Evolutionary conservation across 495 filamentous ascomycete species (phyloP).

Genomic region (Lasiosphaeriaceae sp.): DNA sequence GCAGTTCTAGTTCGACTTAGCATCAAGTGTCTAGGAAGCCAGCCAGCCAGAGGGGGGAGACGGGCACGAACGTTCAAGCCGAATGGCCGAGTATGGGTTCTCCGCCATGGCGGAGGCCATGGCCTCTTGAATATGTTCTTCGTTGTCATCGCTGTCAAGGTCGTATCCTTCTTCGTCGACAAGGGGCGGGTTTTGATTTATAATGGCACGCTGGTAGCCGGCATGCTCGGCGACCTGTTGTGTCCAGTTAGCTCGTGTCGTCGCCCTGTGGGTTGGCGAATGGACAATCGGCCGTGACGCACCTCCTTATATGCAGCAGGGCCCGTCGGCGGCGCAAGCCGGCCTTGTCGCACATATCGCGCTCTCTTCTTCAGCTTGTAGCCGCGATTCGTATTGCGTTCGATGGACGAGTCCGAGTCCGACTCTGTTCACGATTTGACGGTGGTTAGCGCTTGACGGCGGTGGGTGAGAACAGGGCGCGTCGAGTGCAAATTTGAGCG

Average conservation of each 20-base stretch:
- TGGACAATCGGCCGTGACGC: slow-evolving; percentile 16
- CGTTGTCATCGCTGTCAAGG: slow-evolving; percentile 76
- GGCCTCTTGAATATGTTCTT: slow-evolving; percentile 57
- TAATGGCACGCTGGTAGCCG: slow-evolving; percentile 78
- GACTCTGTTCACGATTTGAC: slow-evolving; percentile 52
- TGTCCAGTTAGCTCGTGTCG: slow-evolving; percentile 3
- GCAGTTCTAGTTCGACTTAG: slow-evolving; percentile 55
- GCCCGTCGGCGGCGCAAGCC: slow-evolving; percentile 63
- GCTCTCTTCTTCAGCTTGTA: slow-evolving; percentile 87
- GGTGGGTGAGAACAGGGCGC: not conserved
- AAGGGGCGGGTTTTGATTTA: slow-evolving; percentile 66
- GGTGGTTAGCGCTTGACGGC: slow-evolving; percentile 6
- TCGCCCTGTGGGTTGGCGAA: not conserved
- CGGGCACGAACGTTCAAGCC: slow-evolving; percentile 67
- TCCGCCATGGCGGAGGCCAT: slow-evolving; percentile 67
- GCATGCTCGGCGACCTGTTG: slow-evolving; percentile 75
- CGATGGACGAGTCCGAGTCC: slow-evolving; percentile 80
- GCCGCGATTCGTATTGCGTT: slow-evolving; percentile 78
- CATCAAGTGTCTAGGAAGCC: not conserved
- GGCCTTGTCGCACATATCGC: slow-evolving; percentile 72
- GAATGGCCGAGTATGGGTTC: slow-evolving; percentile 78
- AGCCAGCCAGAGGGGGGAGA: not conserved
- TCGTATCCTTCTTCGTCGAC: slow-evolving; percentile 87
- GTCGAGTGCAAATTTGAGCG: not conserved
- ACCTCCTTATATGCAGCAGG: slow-evolving; percentile 86